Evolutionary conservation across 768 basidiomycete genomes (phyloP).

Genomic region (Erythrobasidium yunnanense): DNA sequence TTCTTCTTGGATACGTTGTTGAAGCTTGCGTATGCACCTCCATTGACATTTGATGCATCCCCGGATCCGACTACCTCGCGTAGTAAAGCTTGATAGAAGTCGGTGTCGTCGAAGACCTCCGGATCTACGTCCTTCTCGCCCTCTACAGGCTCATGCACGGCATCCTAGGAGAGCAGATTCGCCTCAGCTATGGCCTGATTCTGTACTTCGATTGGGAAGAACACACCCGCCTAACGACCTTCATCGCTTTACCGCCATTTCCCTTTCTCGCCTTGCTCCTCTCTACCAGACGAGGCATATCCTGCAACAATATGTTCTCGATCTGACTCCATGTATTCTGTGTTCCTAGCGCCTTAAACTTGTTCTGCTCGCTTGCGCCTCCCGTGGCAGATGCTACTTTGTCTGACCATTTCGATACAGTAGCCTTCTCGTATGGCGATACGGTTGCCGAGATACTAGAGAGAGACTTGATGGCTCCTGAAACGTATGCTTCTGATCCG

Average conservation of each 20-base stretch:
- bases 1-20: constrained; percentile 46
- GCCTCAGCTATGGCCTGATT: too few relatives aligned
- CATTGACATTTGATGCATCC: constrained; percentile 38
- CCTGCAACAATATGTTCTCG: constrained; percentile 32
- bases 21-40: constrained; percentile 16
- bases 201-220: too few relatives aligned
- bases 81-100: constrained; percentile 85
- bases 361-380: constrained; percentile 56
- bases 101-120: constrained; percentile 67
- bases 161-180: too few relatives aligned
- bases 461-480: not conserved
- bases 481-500: not conserved
- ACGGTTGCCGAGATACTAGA: not conserved
- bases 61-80: constrained; percentile 74
- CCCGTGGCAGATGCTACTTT: constrained; percentile 86
- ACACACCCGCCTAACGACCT: constrained; percentile 43
- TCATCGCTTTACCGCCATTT: constrained; percentile 43
- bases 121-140: constrained; percentile 29
- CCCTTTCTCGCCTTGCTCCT: constrained; percentile 54
- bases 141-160: constrained; percentile 24
- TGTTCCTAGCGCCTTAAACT: constrained; percentile 52
- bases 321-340: constrained; percentile 35
- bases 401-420: constrained; percentile 83
- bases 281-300: constrained; percentile 46
- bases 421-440: constrained; percentile 58